phyloP scores from a whole-genome alignment of 108 stramenopile genomes.

The Cyclotella distinguenda region DNA sequence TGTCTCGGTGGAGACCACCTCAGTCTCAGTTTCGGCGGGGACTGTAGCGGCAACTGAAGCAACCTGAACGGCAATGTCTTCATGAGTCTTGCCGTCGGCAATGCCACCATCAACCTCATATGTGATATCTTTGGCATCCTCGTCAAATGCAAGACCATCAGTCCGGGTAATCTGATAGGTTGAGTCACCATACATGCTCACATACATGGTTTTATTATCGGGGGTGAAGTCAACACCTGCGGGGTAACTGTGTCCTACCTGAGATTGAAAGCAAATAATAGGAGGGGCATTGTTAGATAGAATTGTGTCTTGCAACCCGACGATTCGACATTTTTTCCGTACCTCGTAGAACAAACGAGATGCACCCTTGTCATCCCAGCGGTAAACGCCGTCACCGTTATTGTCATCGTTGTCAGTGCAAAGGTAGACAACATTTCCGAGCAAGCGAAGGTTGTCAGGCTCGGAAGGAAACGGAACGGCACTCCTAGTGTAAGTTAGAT shows the following conservation, averaged over 20 bases:
- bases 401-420: conserved; percentile 12
- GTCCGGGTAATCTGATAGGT: conserved; percentile 14
- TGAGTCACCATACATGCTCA: conserved; percentile 11
- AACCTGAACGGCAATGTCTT: conserved; percentile 16
- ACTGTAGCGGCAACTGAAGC: background rate
- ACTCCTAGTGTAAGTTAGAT: conserved; percentile 4
- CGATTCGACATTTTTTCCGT: background rate
- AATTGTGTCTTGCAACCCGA: background rate
- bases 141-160: conserved; percentile 16
- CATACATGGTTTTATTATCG: conserved; percentile 16
- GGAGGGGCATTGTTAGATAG: background rate
- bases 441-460: conserved; percentile 17
- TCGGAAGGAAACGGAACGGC: conserved; percentile 11
- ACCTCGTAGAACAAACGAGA: conserved; percentile 25
- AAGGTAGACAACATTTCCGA: conserved; percentile 7
- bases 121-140: conserved; percentile 6
- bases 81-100: conserved; percentile 19
- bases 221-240: conserved; percentile 15
- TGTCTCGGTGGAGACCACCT: too few species aligned
- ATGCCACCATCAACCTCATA: conserved; percentile 20
- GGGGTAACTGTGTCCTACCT: conserved; percentile 14
- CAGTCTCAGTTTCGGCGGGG: too few species aligned
- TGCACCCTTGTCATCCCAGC: conserved; percentile 16
- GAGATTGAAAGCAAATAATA: background rate
- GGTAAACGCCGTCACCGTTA: conserved; percentile 7